Percentiles rank a stretch among this genome's conserved stretches.
phyloP scores from a whole-genome alignment of 2,329 filamentous ascomycete species.

The Passalora sequoiae region DNA sequence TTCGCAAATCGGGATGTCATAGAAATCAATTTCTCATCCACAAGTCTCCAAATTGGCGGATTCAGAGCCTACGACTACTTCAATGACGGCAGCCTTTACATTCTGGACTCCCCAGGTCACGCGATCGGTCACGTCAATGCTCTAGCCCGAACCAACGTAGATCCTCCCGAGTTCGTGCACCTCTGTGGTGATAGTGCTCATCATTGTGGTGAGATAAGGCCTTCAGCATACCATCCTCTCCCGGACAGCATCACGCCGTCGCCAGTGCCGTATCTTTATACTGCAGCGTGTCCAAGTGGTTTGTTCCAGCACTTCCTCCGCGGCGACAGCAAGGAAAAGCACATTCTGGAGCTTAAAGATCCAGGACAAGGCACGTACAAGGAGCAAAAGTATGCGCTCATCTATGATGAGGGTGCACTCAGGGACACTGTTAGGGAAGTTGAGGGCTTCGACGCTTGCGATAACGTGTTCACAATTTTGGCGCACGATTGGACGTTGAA shows the following conservation, averaged over 20 bases:
- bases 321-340: no score
- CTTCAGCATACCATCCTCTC: constrained; percentile 36
- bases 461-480: no score
- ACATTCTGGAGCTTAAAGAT: no score
- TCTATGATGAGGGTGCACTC: no score
- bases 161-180: constrained; percentile 36
- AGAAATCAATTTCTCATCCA: constrained; percentile 26
- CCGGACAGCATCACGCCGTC: constrained; percentile 22
- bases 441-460: no score
- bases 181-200: constrained; percentile 36
- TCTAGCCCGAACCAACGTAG: constrained; percentile 42
- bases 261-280: constrained; percentile 8
- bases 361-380: no score
- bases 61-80: constrained; percentile 48
- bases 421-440: no score
- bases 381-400: no score
- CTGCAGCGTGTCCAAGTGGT: no score
- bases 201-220: constrained; percentile 29
- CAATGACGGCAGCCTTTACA: constrained; percentile 49
- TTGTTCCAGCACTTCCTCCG: no score
- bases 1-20: constrained; percentile 32
- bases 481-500: no score
- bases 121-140: constrained; percentile 44
- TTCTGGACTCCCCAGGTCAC: constrained; percentile 49
- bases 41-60: constrained; percentile 36